Evolutionary conservation across 768 basidiomycete species (phyloP).

Genomic region (Sporobolomyces pararoseus): DNA sequence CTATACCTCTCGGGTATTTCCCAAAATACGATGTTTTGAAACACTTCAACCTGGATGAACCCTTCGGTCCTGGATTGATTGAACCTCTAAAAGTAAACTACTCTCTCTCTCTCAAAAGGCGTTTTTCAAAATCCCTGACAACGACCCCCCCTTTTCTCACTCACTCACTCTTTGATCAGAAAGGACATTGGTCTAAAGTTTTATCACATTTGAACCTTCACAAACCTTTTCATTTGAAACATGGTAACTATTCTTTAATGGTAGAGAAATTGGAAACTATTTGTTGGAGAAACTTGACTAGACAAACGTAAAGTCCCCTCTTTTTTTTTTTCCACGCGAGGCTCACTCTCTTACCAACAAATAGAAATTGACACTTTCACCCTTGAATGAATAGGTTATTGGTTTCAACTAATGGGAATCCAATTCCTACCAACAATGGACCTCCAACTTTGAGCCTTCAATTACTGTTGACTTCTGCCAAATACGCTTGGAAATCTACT

Average conservation of each 20-base stretch:
- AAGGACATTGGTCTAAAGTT: constrained; percentile 35
- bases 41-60: constrained; percentile 33
- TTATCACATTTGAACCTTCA: constrained; percentile 12
- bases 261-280: constrained; percentile 45
- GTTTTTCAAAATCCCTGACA: too few relatives aligned
- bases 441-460: constrained; percentile 40
- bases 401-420: constrained; percentile 15
- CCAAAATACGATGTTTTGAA: constrained; percentile 26
- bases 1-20: constrained; percentile 41
- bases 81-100: constrained; percentile 29
- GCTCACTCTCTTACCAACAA: not conserved
- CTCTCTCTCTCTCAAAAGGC: not conserved
- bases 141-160: not conserved
- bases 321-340: not conserved
- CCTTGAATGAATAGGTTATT: constrained; percentile 1
- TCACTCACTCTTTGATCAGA: constrained; percentile 11
- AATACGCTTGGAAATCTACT: constrained; percentile 20
- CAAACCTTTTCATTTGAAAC: constrained; percentile 29
- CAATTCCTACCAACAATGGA: constrained; percentile 13
- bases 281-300: constrained; percentile 45
- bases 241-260: constrained; percentile 43
- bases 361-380: too few relatives aligned
- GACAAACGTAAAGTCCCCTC: constrained; percentile 48
- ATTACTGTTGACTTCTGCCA: constrained; percentile 33
- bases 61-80: constrained; percentile 23